Conservation (phyloP, 129 eudicot genomes). For the Cynara cardunculus region DNA sequence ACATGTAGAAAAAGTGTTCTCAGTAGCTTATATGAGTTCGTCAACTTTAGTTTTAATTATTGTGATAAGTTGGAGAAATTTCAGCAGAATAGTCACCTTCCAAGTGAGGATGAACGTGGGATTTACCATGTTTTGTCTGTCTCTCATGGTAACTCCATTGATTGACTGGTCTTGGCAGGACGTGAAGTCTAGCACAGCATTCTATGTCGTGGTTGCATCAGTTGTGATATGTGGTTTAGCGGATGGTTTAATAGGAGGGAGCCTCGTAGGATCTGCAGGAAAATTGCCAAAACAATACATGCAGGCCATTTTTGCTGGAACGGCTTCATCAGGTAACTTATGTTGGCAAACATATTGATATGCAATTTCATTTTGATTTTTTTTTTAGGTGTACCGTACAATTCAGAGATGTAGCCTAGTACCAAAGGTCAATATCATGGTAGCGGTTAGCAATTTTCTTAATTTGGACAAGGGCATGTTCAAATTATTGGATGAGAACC, state of each 20-base stretch:
- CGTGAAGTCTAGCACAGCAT: constrained; percentile 30
- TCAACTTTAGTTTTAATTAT: constrained; percentile 47
- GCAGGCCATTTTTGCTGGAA: constrained; percentile 97
- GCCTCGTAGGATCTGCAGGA: constrained; percentile 80
- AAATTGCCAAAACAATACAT: constrained; percentile 78
- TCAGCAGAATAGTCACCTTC: constrained; percentile 39
- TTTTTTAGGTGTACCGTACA: too few relatives aligned
- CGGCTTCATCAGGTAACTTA: constrained; percentile 77
- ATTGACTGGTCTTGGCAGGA: constrained; percentile 48
- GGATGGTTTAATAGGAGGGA: constrained; percentile 77
- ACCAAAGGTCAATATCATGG: not conserved
- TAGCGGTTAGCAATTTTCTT: not conserved
- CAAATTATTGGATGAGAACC: not conserved
- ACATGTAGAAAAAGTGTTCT: constrained; percentile 76
- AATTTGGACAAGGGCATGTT: not conserved
- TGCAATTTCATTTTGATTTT: too few relatives aligned
- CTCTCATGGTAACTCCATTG: constrained; percentile 55
- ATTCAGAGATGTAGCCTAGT: too few relatives aligned
- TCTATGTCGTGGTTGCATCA: constrained; percentile 41
- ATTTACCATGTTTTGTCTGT: constrained; percentile 52
- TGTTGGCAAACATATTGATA: not conserved
- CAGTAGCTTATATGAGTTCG: constrained; percentile 76
- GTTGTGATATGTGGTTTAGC: constrained; percentile 67
- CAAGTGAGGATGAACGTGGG: constrained; percentile 76
- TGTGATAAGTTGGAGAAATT: constrained; percentile 37